phyloP scores from a whole-genome alignment of 148 eudicot species.

The Rhododendron williamsianum region DNA sequence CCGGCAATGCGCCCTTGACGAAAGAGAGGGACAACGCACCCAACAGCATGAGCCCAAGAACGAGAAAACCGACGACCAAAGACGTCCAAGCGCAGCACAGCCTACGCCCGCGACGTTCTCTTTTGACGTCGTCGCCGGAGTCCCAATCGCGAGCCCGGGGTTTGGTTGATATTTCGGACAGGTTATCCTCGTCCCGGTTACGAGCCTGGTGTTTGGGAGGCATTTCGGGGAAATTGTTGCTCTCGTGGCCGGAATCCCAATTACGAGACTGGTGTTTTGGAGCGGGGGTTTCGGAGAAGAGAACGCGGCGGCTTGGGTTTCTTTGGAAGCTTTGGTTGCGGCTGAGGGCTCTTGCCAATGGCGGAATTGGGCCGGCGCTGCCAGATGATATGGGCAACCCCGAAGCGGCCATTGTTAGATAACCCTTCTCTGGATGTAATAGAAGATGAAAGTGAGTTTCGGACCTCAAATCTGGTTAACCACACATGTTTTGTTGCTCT shows the following conservation, averaged over 20 bases:
- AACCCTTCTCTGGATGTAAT: not conserved
- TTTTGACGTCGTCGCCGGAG: not conserved
- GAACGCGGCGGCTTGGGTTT: not conserved
- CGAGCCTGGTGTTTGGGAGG: not conserved
- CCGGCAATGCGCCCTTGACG: not conserved
- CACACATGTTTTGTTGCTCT: not conserved
- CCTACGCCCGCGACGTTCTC: not conserved
- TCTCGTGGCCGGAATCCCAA: not conserved
- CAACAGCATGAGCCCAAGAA: not conserved
- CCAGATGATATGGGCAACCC: not conserved
- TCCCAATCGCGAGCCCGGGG: not conserved
- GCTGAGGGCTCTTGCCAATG: not conserved
- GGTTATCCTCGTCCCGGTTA: not conserved
- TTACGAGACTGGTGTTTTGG: not conserved
- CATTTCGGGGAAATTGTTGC: not conserved
- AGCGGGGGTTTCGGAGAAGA: not conserved
- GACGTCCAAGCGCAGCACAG: conserved; percentile 3
- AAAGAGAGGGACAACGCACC: not conserved
- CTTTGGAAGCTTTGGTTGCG: not conserved
- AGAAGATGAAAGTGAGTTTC: not conserved
- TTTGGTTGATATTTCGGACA: not conserved
- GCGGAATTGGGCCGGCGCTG: not conserved
- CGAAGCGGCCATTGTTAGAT: not conserved
- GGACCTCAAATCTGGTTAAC: conserved; percentile 4
- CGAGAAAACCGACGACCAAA: not conserved